Evolutionary conservation across 1,284 basidiomycete genomes (phyloP), one percentile per base, ranked within the genome.

Genomic region (Marasmius tenuissimus): DNA sequence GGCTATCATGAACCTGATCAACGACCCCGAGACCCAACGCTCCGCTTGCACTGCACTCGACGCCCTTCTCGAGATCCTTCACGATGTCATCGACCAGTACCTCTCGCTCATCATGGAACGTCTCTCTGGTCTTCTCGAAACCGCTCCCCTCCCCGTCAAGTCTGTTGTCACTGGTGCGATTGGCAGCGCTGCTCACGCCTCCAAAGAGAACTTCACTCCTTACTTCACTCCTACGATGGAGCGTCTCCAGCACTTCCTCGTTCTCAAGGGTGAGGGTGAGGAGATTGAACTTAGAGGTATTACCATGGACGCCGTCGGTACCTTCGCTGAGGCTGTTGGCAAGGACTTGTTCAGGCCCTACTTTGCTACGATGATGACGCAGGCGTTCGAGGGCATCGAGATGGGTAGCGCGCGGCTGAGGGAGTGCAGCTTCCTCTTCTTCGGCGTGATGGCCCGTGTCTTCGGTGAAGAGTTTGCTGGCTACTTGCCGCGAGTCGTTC

Each of bases 341-440:
- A 88, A 90, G 72, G 96, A 99, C 33, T 81, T 88, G 37, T 99
- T 99, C 91, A 84, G 93, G 45, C 97, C 96, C 22, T 99, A 94
- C 85, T 97, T 98, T 82, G 83, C 90, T 49, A 90, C 96, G 63
- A 88, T 98, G 84, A 98, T 99, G 97, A 90, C 91, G 73, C 89
- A 95, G 69, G 94, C 96, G 3, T 96, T 98, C 81, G 87, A 92
- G 69, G 96, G 93, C 56, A 87, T 97, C 63, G 88, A 92, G 65
- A 86, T 97, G 76, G 92, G 94, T 68, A 92, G 86, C 67, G 91
- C 96, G 5, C 85, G 96, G 65, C 82, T 99, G 63, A 86, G 95
- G 68, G 97, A 99, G 77, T 98, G 96, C 77, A 94, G 92, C 71
- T 99, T 98, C 88, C 83, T 99, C 71, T 98, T 98, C 87, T 99